A percentile compares a stretch with the other conserved stretches of the same genome.
Conservation (phyloP, 148 eudicot species). For the Agrostemma githago region DNA sequence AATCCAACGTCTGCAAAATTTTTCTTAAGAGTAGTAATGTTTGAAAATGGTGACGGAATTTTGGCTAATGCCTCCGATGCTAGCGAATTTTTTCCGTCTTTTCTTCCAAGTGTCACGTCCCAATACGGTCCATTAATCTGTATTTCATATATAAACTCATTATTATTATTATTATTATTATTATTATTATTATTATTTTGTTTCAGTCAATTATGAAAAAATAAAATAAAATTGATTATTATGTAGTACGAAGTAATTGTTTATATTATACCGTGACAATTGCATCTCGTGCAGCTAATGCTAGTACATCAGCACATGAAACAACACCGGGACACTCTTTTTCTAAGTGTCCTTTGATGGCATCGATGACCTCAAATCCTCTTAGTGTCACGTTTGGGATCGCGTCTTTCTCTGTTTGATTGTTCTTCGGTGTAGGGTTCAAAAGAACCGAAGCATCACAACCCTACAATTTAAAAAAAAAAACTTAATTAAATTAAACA, state of each 20-base stretch:
- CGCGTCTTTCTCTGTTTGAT: constrained; percentile 34
- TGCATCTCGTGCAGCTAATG: constrained; percentile 50
- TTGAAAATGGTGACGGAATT: constrained; percentile 36
- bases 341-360: constrained; percentile 37
- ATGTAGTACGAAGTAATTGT: too few relatives aligned
- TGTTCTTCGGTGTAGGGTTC: constrained; percentile 29
- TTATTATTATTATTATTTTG: too few relatives aligned
- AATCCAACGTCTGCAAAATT: constrained; percentile 38
- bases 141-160: not conserved
- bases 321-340: constrained; percentile 42
- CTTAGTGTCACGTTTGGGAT: constrained; percentile 38
- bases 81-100: constrained; percentile 40
- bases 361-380: constrained; percentile 43
- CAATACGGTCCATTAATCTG: constrained; percentile 47
- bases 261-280: constrained; percentile 28
- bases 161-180: too few relatives aligned
- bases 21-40: constrained; percentile 29
- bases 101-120: constrained; percentile 41
- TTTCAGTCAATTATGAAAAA: too few relatives aligned
- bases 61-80: constrained; percentile 24
- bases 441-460: constrained; percentile 52
- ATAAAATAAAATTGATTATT: not conserved
- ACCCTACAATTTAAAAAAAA: constrained; percentile 27
- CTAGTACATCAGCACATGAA: constrained; percentile 51
- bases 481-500: too few relatives aligned